Conservation (phyloP, 2,329 filamentous ascomycete species). For the Diaporthe sp. region DNA sequence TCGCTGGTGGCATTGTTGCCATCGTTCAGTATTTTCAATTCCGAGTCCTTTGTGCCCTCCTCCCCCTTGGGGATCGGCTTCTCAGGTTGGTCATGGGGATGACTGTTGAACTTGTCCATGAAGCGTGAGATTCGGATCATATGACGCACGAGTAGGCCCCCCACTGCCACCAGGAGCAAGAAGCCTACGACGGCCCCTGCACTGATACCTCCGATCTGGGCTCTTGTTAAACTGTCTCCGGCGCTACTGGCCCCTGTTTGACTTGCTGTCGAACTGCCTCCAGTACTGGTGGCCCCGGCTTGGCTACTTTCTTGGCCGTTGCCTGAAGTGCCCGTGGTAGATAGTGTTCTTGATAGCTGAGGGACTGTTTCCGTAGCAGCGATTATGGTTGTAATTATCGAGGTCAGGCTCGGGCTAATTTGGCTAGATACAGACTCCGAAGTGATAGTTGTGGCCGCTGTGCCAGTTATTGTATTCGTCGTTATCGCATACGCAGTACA, state of each 20-base stretch:
- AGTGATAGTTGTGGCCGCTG: neutral
- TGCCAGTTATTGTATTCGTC: neutral
- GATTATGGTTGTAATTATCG: neutral
- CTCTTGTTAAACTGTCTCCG: neutral
- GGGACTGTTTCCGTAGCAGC: neutral
- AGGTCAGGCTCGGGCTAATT: neutral
- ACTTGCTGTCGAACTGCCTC: neutral
- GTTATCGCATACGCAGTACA: neutral
- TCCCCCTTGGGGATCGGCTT: neutral
- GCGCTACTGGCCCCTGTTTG: neutral
- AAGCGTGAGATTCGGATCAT: slow-evolving; percentile 17
- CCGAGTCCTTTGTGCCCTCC: neutral
- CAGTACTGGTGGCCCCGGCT: neutral
- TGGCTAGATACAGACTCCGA: neutral
- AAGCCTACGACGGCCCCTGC: slow-evolving; percentile 14
- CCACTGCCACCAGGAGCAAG: neutral
- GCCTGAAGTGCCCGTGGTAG: neutral
- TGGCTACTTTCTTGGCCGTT: neutral
- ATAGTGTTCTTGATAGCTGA: neutral
- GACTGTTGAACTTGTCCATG: slow-evolving; percentile 18
- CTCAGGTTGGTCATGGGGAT: neutral
- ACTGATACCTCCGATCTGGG: slow-evolving; percentile 8
- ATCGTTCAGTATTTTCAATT: neutral
- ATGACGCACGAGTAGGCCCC: neutral
- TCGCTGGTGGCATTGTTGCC: neutral